Base-by-base conservation (phyloP, 2,329 filamentous ascomycete species). In the Alternaria sp. region DNA sequence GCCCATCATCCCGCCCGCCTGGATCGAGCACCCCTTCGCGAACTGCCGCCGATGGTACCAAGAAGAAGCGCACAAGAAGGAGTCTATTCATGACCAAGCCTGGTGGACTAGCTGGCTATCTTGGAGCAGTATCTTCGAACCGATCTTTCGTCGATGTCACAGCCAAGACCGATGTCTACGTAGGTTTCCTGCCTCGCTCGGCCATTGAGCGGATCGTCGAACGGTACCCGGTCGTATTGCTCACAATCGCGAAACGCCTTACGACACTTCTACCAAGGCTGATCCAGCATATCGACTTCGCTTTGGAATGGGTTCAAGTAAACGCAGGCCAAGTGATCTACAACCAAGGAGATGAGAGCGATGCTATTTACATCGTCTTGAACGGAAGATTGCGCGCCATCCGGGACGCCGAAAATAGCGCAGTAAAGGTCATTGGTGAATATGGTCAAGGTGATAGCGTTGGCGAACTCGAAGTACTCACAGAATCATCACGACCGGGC, bases 381-480 rank as follows among this genome's bases (percentile, higher is more conserved):
- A 99, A 99, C 71, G 96, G 96, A 10, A 92, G 96, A 15, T 82
- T 99, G 18, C 88, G 96, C 59, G 87, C 95, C 0, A 92, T 99
- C 0, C 87, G 94, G 64, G 94, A 97, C 71, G 89, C 89, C 14
- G 89, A 91, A 50, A 91, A 92, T 67, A 93, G 93, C 1, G 91
- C 91, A 3, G 91, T 97, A 82, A 91, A 90, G 49, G 94, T 97
- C 12, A 88, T 93, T 55, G 95, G 93, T 12, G 96, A 99, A 78
- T 98, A 92, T 74, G 96, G 96, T 5, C 96, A 99, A 80, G 96
- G 96, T 9, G 96, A 99, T 77, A 99, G 96, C 78, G 94, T 99
- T 18, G 96, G 96, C 8, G 96, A 99, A 78, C 87, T 99, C 2
- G 96, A 99, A 78, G 96, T 99, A 30, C 89, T 99, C 82, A 99